Evolutionary conservation across 768 basidiomycete genomes (phyloP), one percentile per base, ranked within the genome.

Genomic region (Tricholoma sp.): DNA sequence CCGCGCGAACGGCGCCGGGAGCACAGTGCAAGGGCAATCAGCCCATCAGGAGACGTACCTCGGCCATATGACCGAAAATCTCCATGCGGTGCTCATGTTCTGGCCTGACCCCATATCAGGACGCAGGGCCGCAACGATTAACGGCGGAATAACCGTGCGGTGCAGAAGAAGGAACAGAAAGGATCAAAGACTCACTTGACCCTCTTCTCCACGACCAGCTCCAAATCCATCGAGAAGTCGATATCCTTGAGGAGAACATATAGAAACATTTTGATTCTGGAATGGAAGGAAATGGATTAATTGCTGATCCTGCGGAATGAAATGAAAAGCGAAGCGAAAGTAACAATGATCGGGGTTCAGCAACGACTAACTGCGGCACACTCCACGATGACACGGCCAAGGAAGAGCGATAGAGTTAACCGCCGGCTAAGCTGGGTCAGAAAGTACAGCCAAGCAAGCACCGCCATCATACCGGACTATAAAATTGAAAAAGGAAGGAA

Each of bases 131-230:
- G 44, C 4, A 31, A 12, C 24, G 4, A 24, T 4, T 48, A 48
- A n/a, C 29, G 49, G 56, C 58, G 57, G 56, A 29, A 42, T 44
- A 52, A 17, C 49, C 45, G 28, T 47, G 5, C 15, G 4, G 28
- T 59, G 56, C 61, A 54, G 32, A 60, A 50, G 31, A 52, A 58
- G 57, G 67, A 58, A 55, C 54, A 31, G 52, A 37, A 24, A 54
- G 20, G 10, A 11, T 4, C 17, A 20, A 41, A n/a, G 41, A 48
- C 45, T 41, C 45, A 48, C 57, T 33, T 32, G 51, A 52, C 44
- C 17, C 18, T 42, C 15, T 53, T 53, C 52, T 53, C 52, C 10
- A 53, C 52, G 2, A 53, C 20, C 39, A 53, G 2, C 7, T 36
- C 39, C 24, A 44, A 9, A 18, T 53, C 39, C 15, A 53, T 53